Evolutionary conservation across 2,329 filamentous ascomycete species (phyloP).

Genomic region (Pyricularia pennisetigena): DNA sequence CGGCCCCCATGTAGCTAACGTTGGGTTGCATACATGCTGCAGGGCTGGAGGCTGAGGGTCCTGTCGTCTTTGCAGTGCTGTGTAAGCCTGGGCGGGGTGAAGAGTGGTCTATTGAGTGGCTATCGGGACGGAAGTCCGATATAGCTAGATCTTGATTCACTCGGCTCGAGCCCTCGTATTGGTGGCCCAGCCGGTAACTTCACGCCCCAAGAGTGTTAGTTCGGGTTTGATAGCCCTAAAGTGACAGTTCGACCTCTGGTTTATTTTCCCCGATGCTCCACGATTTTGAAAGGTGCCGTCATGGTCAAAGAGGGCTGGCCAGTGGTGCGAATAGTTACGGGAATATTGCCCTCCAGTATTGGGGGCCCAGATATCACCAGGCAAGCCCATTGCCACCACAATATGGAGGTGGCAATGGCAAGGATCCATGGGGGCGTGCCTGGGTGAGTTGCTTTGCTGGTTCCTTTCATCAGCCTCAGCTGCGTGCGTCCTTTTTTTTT

Average conservation of each 20-base stretch:
- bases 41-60: slow-evolving; percentile 7
- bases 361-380: not conserved
- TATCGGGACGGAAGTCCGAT: slow-evolving; percentile 7
- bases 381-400: not conserved
- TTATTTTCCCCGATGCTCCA: not conserved
- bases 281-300: not conserved
- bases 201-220: not conserved
- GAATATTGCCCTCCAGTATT: not conserved
- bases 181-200: not conserved
- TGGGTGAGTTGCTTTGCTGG: not conserved
- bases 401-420: not conserved
- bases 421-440: not conserved
- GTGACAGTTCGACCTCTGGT: not conserved
- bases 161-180: slow-evolving; percentile 2
- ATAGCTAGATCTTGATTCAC: not conserved
- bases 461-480: not conserved
- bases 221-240: not conserved
- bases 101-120: slow-evolving; percentile 2
- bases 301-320: not conserved
- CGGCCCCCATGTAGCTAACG: not conserved
- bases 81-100: slow-evolving; percentile 4
- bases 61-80: not conserved
- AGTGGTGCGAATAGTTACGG: not conserved
- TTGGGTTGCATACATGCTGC: not conserved
- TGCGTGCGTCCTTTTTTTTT: not conserved